phyloP scores from a whole-genome alignment of 140 eudicot genomes.

The Anethum foeniculum region DNA sequence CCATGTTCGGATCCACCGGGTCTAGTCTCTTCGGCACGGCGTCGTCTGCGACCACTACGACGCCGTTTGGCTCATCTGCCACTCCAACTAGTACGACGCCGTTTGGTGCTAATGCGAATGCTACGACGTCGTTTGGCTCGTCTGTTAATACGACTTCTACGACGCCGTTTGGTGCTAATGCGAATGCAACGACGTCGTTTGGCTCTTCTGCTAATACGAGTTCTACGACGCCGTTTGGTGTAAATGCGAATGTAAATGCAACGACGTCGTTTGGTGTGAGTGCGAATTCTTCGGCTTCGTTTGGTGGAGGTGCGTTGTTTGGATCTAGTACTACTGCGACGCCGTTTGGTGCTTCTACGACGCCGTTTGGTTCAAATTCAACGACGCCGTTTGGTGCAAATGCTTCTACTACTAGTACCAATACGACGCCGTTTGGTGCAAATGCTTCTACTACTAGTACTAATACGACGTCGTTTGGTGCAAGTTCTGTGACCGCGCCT shows the following conservation, averaged over 20 bases:
- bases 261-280: background rate
- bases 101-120: slow-evolving; percentile 11
- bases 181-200: slow-evolving; percentile 17
- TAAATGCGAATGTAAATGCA: background rate
- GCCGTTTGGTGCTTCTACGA: no score
- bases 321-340: no score
- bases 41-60: slow-evolving; percentile 11
- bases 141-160: slow-evolving; percentile 14
- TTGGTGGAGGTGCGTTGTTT: no score
- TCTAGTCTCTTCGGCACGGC: slow-evolving; percentile 27
- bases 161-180: slow-evolving; percentile 7
- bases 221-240: slow-evolving; percentile 6
- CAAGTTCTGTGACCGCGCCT: background rate
- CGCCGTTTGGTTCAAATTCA: no score
- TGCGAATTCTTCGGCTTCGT: no score
- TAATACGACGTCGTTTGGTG: background rate
- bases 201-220: no score
- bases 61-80: background rate
- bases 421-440: slow-evolving; percentile 4
- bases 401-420: no score
- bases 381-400: slow-evolving; percentile 3
- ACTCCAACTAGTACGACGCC: slow-evolving; percentile 2
- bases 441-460: background rate
- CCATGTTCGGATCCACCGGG: slow-evolving; percentile 24
- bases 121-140: background rate